Evolutionary conservation across 129 eudicot species (phyloP).

Genomic region (Artemisia argyi): DNA sequence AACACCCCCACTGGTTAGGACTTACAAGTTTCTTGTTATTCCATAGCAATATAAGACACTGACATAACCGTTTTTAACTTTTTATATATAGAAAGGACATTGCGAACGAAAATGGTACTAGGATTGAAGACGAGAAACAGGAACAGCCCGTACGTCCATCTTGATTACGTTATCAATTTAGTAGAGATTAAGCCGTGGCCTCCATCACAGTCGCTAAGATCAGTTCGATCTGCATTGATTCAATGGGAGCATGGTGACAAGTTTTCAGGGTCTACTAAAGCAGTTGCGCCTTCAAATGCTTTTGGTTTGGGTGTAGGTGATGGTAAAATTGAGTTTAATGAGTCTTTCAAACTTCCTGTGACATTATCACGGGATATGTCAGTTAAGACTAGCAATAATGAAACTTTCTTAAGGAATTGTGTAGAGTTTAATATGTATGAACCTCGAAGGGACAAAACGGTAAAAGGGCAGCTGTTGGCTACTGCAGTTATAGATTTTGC

Average conservation of each 20-base stretch:
- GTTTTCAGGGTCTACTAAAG: slow-evolving; percentile 64
- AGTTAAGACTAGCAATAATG: slow-evolving; percentile 46
- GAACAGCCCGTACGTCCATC: slow-evolving; percentile 51
- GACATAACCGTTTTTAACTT: neutral
- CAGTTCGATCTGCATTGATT: slow-evolving; percentile 60
- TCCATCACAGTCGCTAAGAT: slow-evolving; percentile 71
- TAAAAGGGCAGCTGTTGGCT: slow-evolving; percentile 74
- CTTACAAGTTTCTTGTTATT: neutral
- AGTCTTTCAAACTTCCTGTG: slow-evolving; percentile 61
- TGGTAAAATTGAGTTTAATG: slow-evolving; percentile 77
- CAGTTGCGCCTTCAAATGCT: slow-evolving; percentile 62
- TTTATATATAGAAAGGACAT: neutral
- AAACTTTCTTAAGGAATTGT: slow-evolving; percentile 58
- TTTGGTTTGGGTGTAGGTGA: slow-evolving; percentile 56
- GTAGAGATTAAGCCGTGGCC: slow-evolving; percentile 97
- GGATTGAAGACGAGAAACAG: slow-evolving; percentile 54
- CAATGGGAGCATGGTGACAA: slow-evolving; percentile 82
- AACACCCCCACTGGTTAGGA: neutral
- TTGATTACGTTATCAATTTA: slow-evolving; percentile 60
- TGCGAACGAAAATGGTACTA: slow-evolving; percentile 45
- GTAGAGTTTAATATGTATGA: slow-evolving; percentile 82
- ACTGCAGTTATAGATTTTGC: slow-evolving; percentile 74
- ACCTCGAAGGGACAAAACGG: slow-evolving; percentile 63
- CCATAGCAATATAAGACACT: slow-evolving; percentile 1
- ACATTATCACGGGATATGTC: slow-evolving; percentile 53